Evolutionary conservation across 441 rosid genomes (phyloP), one percentile per base, ranked within the genome.

Genomic region (Iberis amara): DNA sequence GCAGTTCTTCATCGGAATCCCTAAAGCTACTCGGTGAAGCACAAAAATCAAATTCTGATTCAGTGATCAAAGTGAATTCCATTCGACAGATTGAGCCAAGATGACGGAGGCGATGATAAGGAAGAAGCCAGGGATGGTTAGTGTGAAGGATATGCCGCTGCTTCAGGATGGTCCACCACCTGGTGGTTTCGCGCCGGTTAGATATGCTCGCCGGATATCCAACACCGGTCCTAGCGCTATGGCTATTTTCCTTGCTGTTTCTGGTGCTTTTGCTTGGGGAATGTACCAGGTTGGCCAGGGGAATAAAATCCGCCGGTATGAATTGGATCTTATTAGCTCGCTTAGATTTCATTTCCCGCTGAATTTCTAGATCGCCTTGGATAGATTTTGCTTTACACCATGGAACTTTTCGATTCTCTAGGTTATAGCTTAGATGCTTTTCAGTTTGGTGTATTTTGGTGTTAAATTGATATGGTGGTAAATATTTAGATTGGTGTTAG

Each of bases 131-230:
- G 91, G 96, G 41, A 88, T 88, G 95, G 89, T 82, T 12, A 91
- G 98, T 73, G 91, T 91, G 38, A 91, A 88, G 69, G 98, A 91
- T 69, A 91, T 91, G 96, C 96, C 98, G 0, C 7, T 83, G 52
- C 82, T 88, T 33, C 96, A 91, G 49, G 95, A 91, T 64, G 98
- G 98, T 37, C 98, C 95, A 23, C 98, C 98, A 24, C 96, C 96
- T 7, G 95, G 98, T 24, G 96, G 98, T 7, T 91, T 91, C 42
- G 67, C 89, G 11, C 96, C 98, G 7, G 83, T 88, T 43, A 73
- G 96, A 26, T 88, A 70, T 65, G 95, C 98, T 54, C 90, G 98
- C 44, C 82, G 96, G 67, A 88, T 91, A 64, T 94, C 98, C 26
- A 91, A 56, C 67, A 79, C 78, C 36, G 96, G 96, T 0, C 96